Evolutionary conservation across 495 filamentous ascomycete species (phyloP), one percentile per base, ranked within the genome.

Genomic region (Aspergillus nanangensis): DNA sequence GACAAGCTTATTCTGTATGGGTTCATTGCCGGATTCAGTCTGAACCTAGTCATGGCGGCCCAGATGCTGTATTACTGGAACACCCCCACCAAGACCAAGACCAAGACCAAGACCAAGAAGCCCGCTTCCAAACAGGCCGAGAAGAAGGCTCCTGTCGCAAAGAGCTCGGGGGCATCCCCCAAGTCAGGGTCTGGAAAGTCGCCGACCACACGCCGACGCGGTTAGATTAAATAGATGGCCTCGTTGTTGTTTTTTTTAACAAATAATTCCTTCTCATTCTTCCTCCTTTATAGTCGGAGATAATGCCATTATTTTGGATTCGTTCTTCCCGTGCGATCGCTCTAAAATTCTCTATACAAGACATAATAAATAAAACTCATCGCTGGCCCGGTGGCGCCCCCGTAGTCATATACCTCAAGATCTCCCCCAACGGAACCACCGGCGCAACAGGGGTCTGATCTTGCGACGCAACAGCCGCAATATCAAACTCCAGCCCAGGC

Each of bases 11-110:
- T 98, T 53, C 78, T 98, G 13, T 96, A 92, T 62, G 86, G 90
- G 18, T 96, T 93, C 75, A 64, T 96, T 36, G 88, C 87, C 2
- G 94, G 87, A 18, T 95, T 95, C 62, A 68, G 75, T 23, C 80
- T 98, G 53, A 98, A 98, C 69, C 68, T 83, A 50, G 77, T 98
- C 44, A 71, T 97, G 45, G 93, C 89, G 3, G 69, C 71, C 37
- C 93, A 98, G 74, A 95, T 97, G 90, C 63, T 92, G 8, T 96
- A 90, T 68, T 97, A 96, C 72, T 98, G 93, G 93, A 95, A 95
- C 56, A 75, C 77, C 47, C 80, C 75, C 5, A 58, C 66, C 18
- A 52, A 55, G 44, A 55, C 61, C 20, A 64, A 67, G 54, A 58
- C 63, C 35, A 55, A 62, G 68, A 46, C 77, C 62, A 61, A 75